These are phyloP conservation scores for Yamadazyma triangularis DNA, from an alignment of 1,139 yeast species.

Conservation along the genomic window DNA sequence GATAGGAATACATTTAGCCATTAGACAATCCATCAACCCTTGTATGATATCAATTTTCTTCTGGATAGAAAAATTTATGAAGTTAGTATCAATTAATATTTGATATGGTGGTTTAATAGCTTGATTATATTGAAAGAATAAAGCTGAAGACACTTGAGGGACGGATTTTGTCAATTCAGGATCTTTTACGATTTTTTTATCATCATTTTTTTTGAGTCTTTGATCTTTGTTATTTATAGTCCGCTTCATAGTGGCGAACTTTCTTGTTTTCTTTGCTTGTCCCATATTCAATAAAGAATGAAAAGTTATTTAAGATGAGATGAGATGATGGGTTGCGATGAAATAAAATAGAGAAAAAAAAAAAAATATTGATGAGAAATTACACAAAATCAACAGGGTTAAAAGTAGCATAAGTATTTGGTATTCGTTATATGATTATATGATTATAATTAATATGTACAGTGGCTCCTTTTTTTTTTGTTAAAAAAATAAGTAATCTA, in stretches of 20 bases:
- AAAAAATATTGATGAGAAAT: too few relatives aligned
- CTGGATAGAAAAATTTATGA: conserved; percentile 91
- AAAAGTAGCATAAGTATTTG: too few relatives aligned
- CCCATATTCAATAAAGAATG: conserved; percentile 68
- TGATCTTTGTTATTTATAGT: conserved; percentile 66
- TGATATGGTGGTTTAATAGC: conserved; percentile 97
- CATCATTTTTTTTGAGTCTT: background rate
- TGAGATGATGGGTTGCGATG: conserved; percentile 5
- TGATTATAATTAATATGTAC: too few relatives aligned
- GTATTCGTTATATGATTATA: too few relatives aligned
- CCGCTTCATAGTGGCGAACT: conserved; percentile 89
- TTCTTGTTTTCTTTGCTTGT: conserved; percentile 90
- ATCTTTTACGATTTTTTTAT: conserved; percentile 51
- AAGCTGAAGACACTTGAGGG: conserved; percentile 94
- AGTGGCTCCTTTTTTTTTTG: too few relatives aligned
- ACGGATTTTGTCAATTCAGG: conserved; percentile 79
- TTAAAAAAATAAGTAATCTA: too few relatives aligned
- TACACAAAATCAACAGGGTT: background rate
- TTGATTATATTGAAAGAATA: conserved; percentile 90
- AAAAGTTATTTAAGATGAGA: background rate
- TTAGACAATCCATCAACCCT: conserved; percentile 93
- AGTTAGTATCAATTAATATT: conserved; percentile 91
- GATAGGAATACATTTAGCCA: conserved; percentile 93
- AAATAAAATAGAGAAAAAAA: background rate
- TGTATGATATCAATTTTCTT: conserved; percentile 88